Base-by-base conservation (phyloP, 495 filamentous ascomycete species). In the Rostrohypoxylon terebratum region DNA sequence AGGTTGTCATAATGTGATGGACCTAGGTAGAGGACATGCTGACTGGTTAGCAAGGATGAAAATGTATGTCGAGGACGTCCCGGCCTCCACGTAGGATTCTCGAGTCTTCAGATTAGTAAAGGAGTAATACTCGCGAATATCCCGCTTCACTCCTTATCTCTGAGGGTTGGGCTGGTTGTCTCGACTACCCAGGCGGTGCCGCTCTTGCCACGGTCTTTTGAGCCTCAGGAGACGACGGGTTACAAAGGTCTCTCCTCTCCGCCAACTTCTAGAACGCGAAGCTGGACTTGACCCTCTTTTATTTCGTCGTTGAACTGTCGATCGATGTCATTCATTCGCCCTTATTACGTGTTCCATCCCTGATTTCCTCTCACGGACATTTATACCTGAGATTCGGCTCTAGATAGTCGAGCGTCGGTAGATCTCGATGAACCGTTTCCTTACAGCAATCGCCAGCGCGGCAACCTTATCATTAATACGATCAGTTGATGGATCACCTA, bases 261-360 rank as follows among this genome's bases (percentile, higher is more conserved):
- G 44, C 36, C 14, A 16, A 36, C 51, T 31, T 55, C 23, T 34
- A 20, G 21, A 57, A 57, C 50, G 20, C 44, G 25, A 55, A 57
- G 50, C 20, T 47, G 42, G 8, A 33, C 50, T 47, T 5, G 62
- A 42, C 38, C 62, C 62, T 57, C 62, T 40, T 57, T 65, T 61
- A 13, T 65, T 25, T 20, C 8, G 20, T 44, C 13, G n/a, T 20
- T 21, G 21, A 50, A 50, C 23, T 21, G 62, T 45, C 62, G 62
- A 65, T 65, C 62, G 20, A 55, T 55, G 34, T 42, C n/a, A 21
- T 20, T 36, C 50, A 45, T 42, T 21, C 9, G 11, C 31, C 14
- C 23, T 54, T 16, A 20, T 25, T 58, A 23, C 33, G 25, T 50
- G 4, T 21, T 13, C 9, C 11, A 16, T 48, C 33, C 28, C 44